Evolutionary conservation across 345 rosid species (phyloP), one percentile per base, ranked within the genome.

Genomic region (Populus simonii): DNA sequence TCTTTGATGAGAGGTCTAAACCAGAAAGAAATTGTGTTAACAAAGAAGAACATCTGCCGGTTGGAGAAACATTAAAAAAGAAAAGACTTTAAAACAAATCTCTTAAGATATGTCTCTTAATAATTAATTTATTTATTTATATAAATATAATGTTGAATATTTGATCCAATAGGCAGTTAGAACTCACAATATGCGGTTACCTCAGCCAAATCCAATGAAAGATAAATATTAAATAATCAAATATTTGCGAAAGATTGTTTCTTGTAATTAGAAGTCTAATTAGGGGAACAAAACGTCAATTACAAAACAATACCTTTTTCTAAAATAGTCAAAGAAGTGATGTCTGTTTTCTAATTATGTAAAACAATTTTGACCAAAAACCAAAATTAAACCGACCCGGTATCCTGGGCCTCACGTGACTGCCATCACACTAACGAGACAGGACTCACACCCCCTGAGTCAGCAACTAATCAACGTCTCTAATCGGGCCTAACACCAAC

Each of bases 341-440:
- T 73, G 70, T n/a, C 12, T 47, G 1, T 47, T 53, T 74, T 20
- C 41, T 33, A 71, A 74, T 59, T 55, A 38, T 70, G 53, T 15
- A 15, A 47, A 12, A 63, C 20, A 4, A 49, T 39, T 67, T 79
- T 87, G 83, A 84, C 86, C 82, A 81, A 74, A 20, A 68, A 39
- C 49, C 78, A 68, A 74, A 72, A 57, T 67, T 76, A 43, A 72
- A 73, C 78, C 57, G 80, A 69, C 82, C 91, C 93, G 93, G 94
- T 83, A 90, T 90, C 95, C 88, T 87, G 96, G 91, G 89, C 79
- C 85, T 90, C 97, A 92, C 93, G 92, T 94, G 95, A 86, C 84
- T 35, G 66, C 71, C 71, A 65, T 72, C 79, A 67, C 79, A 57
- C 10, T 33, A 43, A 43, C 36, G 29, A 68, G 66, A n/a, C 67